A percentile compares a stretch with the other conserved stretches of the same genome.
Conservation (phyloP, 176 grass and related monocot species). For the Oryza rufipogon region DNA sequence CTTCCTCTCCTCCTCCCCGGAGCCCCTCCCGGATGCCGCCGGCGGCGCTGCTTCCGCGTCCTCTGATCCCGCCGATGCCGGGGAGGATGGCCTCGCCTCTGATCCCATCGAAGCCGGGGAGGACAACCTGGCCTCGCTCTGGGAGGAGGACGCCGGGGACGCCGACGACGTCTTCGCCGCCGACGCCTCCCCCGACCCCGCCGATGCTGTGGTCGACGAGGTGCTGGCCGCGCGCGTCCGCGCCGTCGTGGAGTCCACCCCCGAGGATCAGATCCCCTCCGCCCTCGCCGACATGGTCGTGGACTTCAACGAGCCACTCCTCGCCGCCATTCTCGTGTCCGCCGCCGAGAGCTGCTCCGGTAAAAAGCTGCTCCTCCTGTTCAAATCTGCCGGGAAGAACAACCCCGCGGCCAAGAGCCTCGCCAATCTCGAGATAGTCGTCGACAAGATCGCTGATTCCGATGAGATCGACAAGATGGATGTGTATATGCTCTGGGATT, state of each 20-base stretch:
- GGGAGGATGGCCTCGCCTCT: conserved; percentile 49
- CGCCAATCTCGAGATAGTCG: conserved; percentile 58
- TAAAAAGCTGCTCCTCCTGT: conserved; percentile 66
- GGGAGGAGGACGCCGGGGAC: conserved; percentile 56
- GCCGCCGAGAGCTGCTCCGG: conserved; percentile 46
- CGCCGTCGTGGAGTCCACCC: conserved; percentile 41
- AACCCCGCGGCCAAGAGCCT: conserved; percentile 53
- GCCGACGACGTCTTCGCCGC: conserved; percentile 55
- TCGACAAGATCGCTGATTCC: conserved; percentile 48
- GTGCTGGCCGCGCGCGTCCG: conserved; percentile 56
- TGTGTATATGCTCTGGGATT: conserved; percentile 84
- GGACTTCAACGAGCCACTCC: conserved; percentile 66
- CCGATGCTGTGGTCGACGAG: conserved; percentile 47
- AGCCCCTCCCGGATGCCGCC: conserved; percentile 39
- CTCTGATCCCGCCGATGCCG: conserved; percentile 35
- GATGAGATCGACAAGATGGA: conserved; percentile 59
- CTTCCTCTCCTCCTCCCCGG: conserved; percentile 62
- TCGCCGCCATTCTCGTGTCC: conserved; percentile 61
- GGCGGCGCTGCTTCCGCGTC: neutral
- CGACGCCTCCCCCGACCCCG: conserved; percentile 7
- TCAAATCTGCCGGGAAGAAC: conserved; percentile 55
- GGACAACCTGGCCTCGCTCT: conserved; percentile 63
- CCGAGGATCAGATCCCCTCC: conserved; percentile 54
- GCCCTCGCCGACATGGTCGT: conserved; percentile 63
- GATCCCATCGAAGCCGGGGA: conserved; percentile 40